Evolutionary conservation across 495 filamentous ascomycete species (phyloP).

Genomic region (Daldinia grandis): DNA sequence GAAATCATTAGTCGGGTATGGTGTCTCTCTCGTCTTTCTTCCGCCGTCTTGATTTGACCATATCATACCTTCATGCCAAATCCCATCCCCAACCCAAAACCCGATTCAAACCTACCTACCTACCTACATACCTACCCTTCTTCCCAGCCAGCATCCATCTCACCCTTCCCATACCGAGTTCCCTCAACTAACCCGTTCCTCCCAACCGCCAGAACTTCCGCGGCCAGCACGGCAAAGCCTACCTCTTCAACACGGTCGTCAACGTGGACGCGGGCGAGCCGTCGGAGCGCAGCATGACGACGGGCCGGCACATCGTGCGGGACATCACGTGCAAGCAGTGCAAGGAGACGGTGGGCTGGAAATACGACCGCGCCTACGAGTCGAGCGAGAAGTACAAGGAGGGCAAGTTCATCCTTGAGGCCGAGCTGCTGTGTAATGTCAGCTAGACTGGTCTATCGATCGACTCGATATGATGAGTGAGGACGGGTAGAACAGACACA

Average conservation of each 20-base stretch:
- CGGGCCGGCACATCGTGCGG: conserved; percentile 89
- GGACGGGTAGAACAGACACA: too few relatives aligned
- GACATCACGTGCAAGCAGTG: conserved; percentile 92
- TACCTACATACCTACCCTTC: background rate
- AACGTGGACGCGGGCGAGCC: conserved; percentile 84
- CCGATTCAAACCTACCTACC: background rate
- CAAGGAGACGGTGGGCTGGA: conserved; percentile 94
- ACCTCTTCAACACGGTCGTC: conserved; percentile 93
- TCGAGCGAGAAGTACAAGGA: conserved; percentile 95
- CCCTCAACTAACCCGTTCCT: background rate
- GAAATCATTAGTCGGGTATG: conserved; percentile 93
- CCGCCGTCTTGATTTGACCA: background rate
- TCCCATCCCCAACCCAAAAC: background rate
- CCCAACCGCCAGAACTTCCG: conserved; percentile 81
- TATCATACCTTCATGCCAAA: conserved; percentile 1
- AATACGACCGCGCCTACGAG: conserved; percentile 98
- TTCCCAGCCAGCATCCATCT: background rate
- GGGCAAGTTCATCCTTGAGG: conserved; percentile 96
- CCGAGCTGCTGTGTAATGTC: conserved; percentile 85
- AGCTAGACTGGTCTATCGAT: conserved; percentile 58
- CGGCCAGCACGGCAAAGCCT: conserved; percentile 97
- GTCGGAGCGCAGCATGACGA: conserved; percentile 98
- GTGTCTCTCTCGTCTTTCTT: conserved; percentile 22
- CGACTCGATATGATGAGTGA: too few relatives aligned
- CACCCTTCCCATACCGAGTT: too few relatives aligned